phyloP scores from a whole-genome alignment of 2,329 filamentous ascomycete species.

The Neonectria ditissima region DNA sequence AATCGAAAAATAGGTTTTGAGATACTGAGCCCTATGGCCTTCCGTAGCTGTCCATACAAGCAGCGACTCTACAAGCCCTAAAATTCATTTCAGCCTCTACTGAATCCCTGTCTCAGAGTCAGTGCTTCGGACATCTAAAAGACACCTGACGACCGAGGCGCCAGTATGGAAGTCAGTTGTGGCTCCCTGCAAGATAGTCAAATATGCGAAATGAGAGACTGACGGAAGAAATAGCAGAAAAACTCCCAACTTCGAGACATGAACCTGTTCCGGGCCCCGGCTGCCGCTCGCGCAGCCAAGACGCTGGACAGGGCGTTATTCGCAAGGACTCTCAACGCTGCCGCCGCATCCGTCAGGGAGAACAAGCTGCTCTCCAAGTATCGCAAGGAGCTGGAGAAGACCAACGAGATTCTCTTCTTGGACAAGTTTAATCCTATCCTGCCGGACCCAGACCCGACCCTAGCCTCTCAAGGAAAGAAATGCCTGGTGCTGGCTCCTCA shows the following conservation, averaged over 20 bases:
- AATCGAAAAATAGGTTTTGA: too few species aligned
- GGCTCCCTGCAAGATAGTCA: neutral
- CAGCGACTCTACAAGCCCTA: conserved; percentile 35
- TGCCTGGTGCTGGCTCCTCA: conserved; percentile 70
- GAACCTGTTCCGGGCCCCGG: conserved; percentile 79
- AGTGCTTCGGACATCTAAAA: conserved; percentile 38
- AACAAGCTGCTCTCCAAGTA: conserved; percentile 79
- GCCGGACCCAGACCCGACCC: conserved; percentile 68
- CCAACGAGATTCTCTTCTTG: conserved; percentile 72
- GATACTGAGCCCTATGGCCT: too few species aligned
- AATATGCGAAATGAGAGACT: conserved; percentile 11
- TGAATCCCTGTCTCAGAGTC: conserved; percentile 32
- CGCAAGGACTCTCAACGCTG: conserved; percentile 77
- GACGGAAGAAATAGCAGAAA: conserved; percentile 35
- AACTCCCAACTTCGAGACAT: conserved; percentile 56
- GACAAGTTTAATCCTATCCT: conserved; percentile 74
- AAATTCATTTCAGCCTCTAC: conserved; percentile 36
- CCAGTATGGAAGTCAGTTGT: conserved; percentile 51
- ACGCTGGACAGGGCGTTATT: conserved; percentile 88
- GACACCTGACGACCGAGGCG: conserved; percentile 39
- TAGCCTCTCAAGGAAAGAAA: conserved; percentile 68
- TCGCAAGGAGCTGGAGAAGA: conserved; percentile 73
- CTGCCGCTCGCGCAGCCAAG: conserved; percentile 77
- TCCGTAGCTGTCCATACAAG: neutral
- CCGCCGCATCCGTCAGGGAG: conserved; percentile 83